Base-by-base conservation (phyloP, 225 moss, liverwort and hornwort species). In the Bryum argenteum region DNA sequence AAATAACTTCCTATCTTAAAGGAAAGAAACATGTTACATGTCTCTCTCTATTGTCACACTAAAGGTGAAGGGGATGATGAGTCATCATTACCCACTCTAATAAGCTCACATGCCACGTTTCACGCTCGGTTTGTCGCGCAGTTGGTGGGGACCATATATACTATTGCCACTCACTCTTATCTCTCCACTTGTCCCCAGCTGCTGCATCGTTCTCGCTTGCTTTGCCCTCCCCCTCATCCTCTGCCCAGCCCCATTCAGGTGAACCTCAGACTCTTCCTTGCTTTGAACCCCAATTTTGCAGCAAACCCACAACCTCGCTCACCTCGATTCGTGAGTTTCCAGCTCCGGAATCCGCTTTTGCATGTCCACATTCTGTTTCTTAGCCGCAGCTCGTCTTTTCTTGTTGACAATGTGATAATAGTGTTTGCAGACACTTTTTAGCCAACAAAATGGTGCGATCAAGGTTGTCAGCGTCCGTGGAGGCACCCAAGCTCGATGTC, bases 361-460 rank as follows among this genome's bases (percentile, higher is more conserved):
- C 4, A 33, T 33, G 33, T 33, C 4, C 33, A 33, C 33, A 33
- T 33, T 33, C 33, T 33, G 33, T 33, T 33, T 33, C 33, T 33
- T 33, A 6, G 4, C 26, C 4, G 26, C 4, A 33, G 3, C 33
- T 33, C 33, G 5, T 6, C 33, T 33, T 33, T 4, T 5, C 33
- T 33, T 33, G 33, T 5, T 33, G 33, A 33, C 5, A 33, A 33
- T 33, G 4, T 33, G 1, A 33, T 33, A 33, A 33, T 33, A 33
- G 5, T 33, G 33, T 33, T 33, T 33, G 33, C 33, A 33, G 33
- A 33, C n/a, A n/a, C 7, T 33, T 33, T 33, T 33, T 4, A 33
- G 33, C 33, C 33, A 77, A 63, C 33, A 77, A 63, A 55, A 85
- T 85, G 85, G 85, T 85, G 85, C 77, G 77, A 21, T 74, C 85